Conservation (phyloP, 441 rosid species). For the Geranium incanum region DNA sequence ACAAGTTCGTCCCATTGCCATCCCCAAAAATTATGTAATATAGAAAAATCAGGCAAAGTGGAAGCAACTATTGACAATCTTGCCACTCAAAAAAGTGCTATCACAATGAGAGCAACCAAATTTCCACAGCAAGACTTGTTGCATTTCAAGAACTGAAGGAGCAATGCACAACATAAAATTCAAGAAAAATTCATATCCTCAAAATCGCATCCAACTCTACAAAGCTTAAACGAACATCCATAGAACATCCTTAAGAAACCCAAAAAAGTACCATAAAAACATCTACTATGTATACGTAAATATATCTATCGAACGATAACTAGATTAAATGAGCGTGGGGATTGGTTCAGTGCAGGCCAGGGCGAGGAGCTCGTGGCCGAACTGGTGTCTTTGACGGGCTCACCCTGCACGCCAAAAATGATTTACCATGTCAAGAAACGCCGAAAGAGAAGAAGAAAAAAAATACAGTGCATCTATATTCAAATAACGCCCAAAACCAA, state of each 20-base stretch:
- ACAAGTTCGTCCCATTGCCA: too few species aligned
- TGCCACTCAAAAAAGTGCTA: too few species aligned
- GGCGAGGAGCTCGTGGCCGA: slow-evolving; percentile 11
- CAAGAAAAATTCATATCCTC: not conserved
- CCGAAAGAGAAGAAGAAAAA: not conserved
- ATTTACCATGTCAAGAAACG: not conserved
- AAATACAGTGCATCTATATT: not conserved
- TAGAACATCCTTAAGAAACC: not conserved
- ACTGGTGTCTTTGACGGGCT: slow-evolving; percentile 13
- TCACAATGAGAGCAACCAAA: too few species aligned
- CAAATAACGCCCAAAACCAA: not conserved
- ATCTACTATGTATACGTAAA: slow-evolving; percentile 4
- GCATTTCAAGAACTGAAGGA: not conserved
- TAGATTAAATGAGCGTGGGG: not conserved
- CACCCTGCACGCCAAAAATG: not conserved
- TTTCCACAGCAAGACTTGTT: too few species aligned
- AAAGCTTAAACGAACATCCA: not conserved
- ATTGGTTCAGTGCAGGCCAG: slow-evolving; percentile 3
- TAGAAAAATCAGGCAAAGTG: too few species aligned
- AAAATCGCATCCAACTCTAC: not conserved
- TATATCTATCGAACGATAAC: slow-evolving; percentile 4
- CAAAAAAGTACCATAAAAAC: slow-evolving; percentile 6
- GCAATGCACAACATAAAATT: not conserved
- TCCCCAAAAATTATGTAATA: too few species aligned
- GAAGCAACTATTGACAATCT: too few species aligned